Evolutionary conservation across 192 early-diverging fungal species (phyloP), one percentile per base, ranked within the genome.

Genomic region (Coemansia sp.): DNA sequence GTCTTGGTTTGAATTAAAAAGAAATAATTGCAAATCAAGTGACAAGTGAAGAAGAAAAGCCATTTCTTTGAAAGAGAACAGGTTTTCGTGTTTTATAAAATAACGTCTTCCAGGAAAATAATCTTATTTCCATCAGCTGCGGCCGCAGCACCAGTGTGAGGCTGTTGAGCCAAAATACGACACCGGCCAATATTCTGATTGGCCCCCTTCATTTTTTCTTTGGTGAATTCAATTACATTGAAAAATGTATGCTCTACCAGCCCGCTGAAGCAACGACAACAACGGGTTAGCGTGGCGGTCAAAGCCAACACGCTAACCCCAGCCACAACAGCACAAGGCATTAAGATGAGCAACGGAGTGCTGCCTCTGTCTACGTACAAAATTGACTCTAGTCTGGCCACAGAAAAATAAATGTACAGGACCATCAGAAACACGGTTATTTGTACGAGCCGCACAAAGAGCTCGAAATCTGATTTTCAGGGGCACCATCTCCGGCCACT

Each of bases 401-500:
- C 57, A 16, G 51, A 11, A 56, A 32, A 66, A 65, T 64, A 69
- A 69, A 66, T 65, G 67, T 75, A 75, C 73, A 75, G 74, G 71
- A 45, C 73, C 55, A 45, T 54, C 58, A 74, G 72, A 67, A 82
- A 82, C 74, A 76, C 74, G 71, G 74, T 49, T 5, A 61, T 68
- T 70, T 66, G 68, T 61, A 73, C 71, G 74, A 70, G 79, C 79
- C 74, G 79, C 79, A 81, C 73, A 61, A 72, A 40, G 36, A 18
- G 39, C 18, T 5, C 49, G 6, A 6, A 18, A 32, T 21, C 19
- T 8, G 19, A 22, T 52, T 52, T 52, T 22, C 18, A 0, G 18
- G 49, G 6, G 21, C 4, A n/a, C 42, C 39, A 11, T 5, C 8
- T 26, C 52, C 21, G 15, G 52, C 1, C 32, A 4, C 32, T 41